These are phyloP conservation scores for Cordyceps tenuipes DNA, from an alignment of 2,329 filamentous ascomycete species.

Conservation along the genomic window DNA sequence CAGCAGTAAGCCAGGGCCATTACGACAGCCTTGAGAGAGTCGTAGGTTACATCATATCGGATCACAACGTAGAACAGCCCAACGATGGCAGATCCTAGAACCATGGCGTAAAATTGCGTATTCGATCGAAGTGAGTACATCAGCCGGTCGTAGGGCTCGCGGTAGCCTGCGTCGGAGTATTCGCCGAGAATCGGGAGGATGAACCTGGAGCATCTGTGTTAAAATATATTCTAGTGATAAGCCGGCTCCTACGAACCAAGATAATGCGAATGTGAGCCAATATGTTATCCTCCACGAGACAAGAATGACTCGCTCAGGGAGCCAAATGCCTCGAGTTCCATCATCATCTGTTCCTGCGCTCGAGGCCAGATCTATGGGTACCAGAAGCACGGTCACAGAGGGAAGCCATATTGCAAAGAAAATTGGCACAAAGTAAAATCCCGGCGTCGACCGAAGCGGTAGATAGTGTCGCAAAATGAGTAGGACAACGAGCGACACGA, in stretches of 20 bases:
- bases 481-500: conserved; percentile 69
- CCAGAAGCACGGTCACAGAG: conserved; percentile 80
- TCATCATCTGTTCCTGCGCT: conserved; percentile 66
- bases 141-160: conserved; percentile 72
- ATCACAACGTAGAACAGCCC: conserved; percentile 79
- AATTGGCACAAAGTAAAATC: conserved; percentile 81
- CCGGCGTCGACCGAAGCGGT: conserved; percentile 80
- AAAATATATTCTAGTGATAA: conserved; percentile 1
- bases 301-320: conserved; percentile 67
- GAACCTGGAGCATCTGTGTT: conserved; percentile 45
- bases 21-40: conserved; percentile 70
- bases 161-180: conserved; percentile 89
- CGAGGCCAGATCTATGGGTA: conserved; percentile 92
- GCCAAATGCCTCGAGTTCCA: conserved; percentile 73
- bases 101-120: conserved; percentile 77
- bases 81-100: conserved; percentile 60
- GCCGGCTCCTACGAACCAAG: conserved; percentile 55
- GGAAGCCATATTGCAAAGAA: conserved; percentile 95
- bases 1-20: conserved; percentile 96
- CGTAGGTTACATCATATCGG: conserved; percentile 63
- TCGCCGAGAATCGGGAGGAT: conserved; percentile 90
- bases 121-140: conserved; percentile 82
- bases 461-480: conserved; percentile 84
- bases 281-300: conserved; percentile 94
- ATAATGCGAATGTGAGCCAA: conserved; percentile 92